Evolutionary conservation across 164 flowering plant genomes (phyloP).

Genomic region (Stephania japonica): DNA sequence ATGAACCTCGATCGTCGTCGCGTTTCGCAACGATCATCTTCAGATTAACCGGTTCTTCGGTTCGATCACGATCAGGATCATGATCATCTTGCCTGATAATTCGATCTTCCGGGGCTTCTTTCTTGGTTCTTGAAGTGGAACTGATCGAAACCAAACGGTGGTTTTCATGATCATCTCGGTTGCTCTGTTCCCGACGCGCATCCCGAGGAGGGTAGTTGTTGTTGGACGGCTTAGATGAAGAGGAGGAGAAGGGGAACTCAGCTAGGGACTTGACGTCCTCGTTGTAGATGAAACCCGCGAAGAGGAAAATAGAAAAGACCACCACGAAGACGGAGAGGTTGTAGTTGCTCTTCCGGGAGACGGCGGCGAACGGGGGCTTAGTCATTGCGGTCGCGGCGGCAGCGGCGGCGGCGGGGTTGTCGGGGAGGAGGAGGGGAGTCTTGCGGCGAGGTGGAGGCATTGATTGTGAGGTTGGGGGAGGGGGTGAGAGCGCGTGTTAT

Average conservation of each 20-base stretch:
- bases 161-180: not conserved
- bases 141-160: not conserved
- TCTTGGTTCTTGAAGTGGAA: conserved; percentile 19
- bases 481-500: conserved; percentile 10
- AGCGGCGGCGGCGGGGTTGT: conserved; percentile 14
- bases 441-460: conserved; percentile 67
- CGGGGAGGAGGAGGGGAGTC: conserved; percentile 26
- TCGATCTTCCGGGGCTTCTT: conserved; percentile 24
- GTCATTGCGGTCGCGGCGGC: conserved; percentile 39
- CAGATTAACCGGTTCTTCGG: conserved; percentile 15
- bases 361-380: conserved; percentile 20
- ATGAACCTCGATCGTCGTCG: too few species aligned
- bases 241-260: conserved; percentile 75
- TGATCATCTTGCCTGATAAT: conserved; percentile 6
- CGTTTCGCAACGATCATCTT: conserved; percentile 11
- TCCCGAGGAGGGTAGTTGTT: not conserved
- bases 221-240: not conserved
- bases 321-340: conserved; percentile 69
- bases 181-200: too few species aligned
- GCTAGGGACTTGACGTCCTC: conserved; percentile 92
- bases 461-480: not conserved
- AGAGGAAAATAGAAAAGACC: conserved; percentile 64
- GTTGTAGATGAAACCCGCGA: conserved; percentile 89
- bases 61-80: not conserved
- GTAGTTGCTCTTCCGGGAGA: conserved; percentile 42